A percentile compares a stretch with the other conserved stretches of the same genome.
Evolutionary conservation across 768 basidiomycete species (phyloP).

Genomic region (Calvatia gigantea): DNA sequence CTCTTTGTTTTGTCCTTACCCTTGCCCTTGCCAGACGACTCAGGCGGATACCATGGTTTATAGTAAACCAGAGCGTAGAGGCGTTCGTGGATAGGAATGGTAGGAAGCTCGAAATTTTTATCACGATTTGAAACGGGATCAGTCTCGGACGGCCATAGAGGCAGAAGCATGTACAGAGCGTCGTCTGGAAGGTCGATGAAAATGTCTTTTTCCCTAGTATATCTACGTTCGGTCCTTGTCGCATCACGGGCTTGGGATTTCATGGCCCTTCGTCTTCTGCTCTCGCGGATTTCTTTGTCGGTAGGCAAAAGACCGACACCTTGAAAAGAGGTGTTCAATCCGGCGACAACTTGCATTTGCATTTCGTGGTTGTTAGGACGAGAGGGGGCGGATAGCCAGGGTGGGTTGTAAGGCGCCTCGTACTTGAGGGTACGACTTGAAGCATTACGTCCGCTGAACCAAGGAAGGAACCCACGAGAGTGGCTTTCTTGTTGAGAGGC

Average conservation of each 20-base stretch:
- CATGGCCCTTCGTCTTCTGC: constrained; percentile 7
- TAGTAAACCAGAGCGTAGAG: constrained; percentile 82
- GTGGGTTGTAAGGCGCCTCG: constrained; percentile 31
- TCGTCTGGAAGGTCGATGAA: constrained; percentile 65
- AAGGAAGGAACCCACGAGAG: constrained; percentile 23
- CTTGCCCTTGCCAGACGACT: constrained; percentile 24
- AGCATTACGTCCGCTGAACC: constrained; percentile 20
- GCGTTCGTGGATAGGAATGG: constrained; percentile 48
- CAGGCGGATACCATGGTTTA: constrained; percentile 30
- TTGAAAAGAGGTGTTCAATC: constrained; percentile 72
- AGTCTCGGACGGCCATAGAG: constrained; percentile 79
- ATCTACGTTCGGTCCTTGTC: constrained; percentile 28
- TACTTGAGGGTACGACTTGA: constrained; percentile 16
- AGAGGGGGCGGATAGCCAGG: constrained; percentile 66
- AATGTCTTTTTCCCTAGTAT: constrained; percentile 33
- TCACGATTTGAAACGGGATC: constrained; percentile 38
- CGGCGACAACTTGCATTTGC: constrained; percentile 60
- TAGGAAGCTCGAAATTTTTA: constrained; percentile 29
- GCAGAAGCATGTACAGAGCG: constrained; percentile 77
- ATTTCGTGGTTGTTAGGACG: constrained; percentile 63
- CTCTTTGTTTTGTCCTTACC: constrained; percentile 40
- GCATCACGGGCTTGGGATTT: constrained; percentile 14
- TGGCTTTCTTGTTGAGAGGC: constrained; percentile 28
- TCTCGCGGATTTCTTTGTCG: constrained; percentile 30
- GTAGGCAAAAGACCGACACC: constrained; percentile 76